Evolutionary conservation across 768 basidiomycete species (phyloP), one percentile per base, ranked within the genome.

Genomic region (Leccinum variicolor): DNA sequence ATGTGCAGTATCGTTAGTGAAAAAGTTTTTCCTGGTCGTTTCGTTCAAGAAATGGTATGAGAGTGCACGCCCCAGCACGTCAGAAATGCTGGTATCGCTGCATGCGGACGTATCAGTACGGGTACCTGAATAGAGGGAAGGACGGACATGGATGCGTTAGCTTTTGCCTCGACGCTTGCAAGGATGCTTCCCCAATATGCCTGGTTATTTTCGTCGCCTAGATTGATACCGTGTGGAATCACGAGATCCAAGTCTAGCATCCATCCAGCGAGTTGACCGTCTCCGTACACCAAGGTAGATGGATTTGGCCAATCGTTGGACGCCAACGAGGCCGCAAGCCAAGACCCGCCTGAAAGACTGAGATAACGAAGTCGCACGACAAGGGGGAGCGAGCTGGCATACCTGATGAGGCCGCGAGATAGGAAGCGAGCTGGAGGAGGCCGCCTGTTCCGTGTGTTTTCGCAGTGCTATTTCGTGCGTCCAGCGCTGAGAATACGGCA

Each of bases 21-120:
- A 86, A 64, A 89, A 84, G 64, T 88, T 84, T 10, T 54, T 56
- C 15, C 77, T 73, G 6, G 77, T 75, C 0, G 88, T 90, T 52
- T 83, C 81, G 64, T 85, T 89, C 57, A 87, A 73, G 63, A 90
- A 90, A 68, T 92, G 90, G 61, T 87, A 86, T 1, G 85, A 80
- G 33, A 91, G 78, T 68, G 84, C 81, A 1, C 86, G 82, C 0
- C 69, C 75, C 79, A 85, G 89, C 6, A 83, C 73, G 65, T 90
- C 88, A 1, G 81, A 81, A 47, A 88, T 56, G 54, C 85, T 86
- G 19, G 84, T 86, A 65, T 86, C 80, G 41, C 86, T 87, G 59
- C 0, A 53, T 33, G 0, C 15, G 46, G 29, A 39, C 1, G 45
- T 7, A 50, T 50, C 34, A 56, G 45, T 3, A 51, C 45, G 5